Conservation (phyloP, 352 stramenopile species). For the Globisporangium polare region DNA sequence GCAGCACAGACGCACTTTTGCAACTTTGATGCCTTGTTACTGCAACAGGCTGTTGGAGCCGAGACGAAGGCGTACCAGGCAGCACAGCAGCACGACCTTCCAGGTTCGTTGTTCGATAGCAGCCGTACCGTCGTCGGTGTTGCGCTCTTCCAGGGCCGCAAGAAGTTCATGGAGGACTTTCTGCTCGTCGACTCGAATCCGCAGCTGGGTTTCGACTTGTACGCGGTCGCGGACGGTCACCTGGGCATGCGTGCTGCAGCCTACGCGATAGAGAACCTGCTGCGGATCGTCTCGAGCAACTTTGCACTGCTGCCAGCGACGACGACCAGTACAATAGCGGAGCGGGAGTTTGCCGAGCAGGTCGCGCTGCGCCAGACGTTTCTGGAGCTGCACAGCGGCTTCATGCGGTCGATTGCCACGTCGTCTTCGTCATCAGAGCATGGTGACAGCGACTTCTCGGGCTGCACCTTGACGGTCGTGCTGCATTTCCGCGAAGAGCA, state of each 20-base stretch:
- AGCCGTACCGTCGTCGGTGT: conserved; percentile 23
- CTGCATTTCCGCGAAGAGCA: conserved; percentile 54
- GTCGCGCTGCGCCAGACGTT: conserved; percentile 71
- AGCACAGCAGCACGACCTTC: not conserved
- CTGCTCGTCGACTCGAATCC: conserved; percentile 34
- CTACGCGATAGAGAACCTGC: conserved; percentile 61
- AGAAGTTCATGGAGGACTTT: conserved; percentile 92
- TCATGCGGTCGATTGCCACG: conserved; percentile 8
- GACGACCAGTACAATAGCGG: not conserved
- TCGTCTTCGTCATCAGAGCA: conserved; percentile 14
- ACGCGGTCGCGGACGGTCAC: conserved; percentile 95
- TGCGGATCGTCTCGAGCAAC: conserved; percentile 27
- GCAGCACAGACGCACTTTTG: conserved; percentile 46
- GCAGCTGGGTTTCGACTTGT: conserved; percentile 78
- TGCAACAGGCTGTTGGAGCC: conserved; percentile 21
- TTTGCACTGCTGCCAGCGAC: conserved; percentile 23
- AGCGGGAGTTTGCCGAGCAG: conserved; percentile 40
- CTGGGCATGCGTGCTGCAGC: conserved; percentile 86
- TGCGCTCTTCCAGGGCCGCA: conserved; percentile 87
- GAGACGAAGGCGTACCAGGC: conserved; percentile 17
- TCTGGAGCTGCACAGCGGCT: conserved; percentile 59
- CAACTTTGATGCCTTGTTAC: conserved; percentile 30
- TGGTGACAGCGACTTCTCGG: conserved; percentile 45
- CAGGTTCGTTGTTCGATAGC: not conserved
- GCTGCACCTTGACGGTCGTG: conserved; percentile 76